phyloP scores from a whole-genome alignment of 2,329 filamentous ascomycete genomes.

The Calonectria crousiana region DNA sequence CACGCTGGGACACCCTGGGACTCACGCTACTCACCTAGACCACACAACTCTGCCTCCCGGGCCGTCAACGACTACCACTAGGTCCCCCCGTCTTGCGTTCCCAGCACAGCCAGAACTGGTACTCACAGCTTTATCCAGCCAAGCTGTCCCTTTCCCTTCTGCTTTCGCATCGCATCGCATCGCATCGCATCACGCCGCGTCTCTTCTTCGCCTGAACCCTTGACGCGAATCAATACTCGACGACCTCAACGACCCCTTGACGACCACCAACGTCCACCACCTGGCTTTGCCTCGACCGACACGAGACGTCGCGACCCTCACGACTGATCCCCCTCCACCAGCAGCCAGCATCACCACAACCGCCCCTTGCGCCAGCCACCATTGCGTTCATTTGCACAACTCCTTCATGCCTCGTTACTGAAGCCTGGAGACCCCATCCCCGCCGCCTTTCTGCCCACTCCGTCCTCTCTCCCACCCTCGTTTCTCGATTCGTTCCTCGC shows the following conservation, averaged over 20 bases:
- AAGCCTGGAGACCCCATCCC: slow-evolving; percentile 6
- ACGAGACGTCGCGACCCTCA: slow-evolving; percentile 31
- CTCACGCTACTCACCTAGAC: slow-evolving; percentile 2
- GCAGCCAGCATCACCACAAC: slow-evolving; percentile 5
- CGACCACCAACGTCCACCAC: slow-evolving; percentile 27
- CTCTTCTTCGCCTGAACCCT: slow-evolving; percentile 23
- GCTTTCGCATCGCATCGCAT: slow-evolving; percentile 37
- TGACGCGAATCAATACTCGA: slow-evolving; percentile 19
- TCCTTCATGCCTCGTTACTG: slow-evolving; percentile 42
- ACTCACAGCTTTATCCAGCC: slow-evolving; percentile 34
- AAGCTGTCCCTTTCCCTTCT: slow-evolving; percentile 46
- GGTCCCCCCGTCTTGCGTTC: slow-evolving; percentile 36
- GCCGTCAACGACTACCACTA: slow-evolving; percentile 30
- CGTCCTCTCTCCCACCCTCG: slow-evolving; percentile 16
- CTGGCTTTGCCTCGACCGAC: slow-evolving; percentile 27
- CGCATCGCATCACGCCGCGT: slow-evolving; percentile 28
- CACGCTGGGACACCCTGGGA: slow-evolving; percentile 10
- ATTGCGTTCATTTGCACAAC: slow-evolving; percentile 11
- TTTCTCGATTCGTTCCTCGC: slow-evolving; percentile 36
- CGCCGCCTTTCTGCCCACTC: slow-evolving; percentile 17
- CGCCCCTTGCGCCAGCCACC: slow-evolving; percentile 11
- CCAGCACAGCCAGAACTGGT: slow-evolving; percentile 16
- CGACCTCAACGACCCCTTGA: slow-evolving; percentile 22
- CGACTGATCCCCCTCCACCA: slow-evolving; percentile 2
- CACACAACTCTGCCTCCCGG: slow-evolving; percentile 6